Conservation (phyloP, 2,329 filamentous ascomycete genomes). For the Claviceps quebecensis region DNA sequence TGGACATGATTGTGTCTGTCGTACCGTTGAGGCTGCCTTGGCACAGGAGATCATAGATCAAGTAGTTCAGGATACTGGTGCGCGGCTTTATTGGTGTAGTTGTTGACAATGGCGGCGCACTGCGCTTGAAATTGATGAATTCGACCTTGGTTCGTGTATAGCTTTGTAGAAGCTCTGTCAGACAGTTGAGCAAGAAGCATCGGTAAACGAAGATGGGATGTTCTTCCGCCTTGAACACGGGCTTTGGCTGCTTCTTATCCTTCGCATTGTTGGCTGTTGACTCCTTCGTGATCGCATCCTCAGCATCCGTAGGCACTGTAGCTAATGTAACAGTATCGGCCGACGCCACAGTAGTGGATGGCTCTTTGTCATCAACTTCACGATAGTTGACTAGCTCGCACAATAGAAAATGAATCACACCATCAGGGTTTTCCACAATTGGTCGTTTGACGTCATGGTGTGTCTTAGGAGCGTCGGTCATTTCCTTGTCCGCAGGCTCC, state of each 20-base stretch:
- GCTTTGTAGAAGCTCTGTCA: slow-evolving; percentile 78
- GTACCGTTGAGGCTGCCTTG: slow-evolving; percentile 48
- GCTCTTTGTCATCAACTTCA: slow-evolving; percentile 78
- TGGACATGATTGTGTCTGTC: slow-evolving; percentile 59
- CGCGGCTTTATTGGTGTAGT: slow-evolving; percentile 88
- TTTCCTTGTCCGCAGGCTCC: slow-evolving; percentile 43
- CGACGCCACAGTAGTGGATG: slow-evolving; percentile 29
- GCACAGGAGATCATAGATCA: slow-evolving; percentile 65
- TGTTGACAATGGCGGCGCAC: slow-evolving; percentile 67
- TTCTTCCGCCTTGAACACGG: slow-evolving; percentile 75
- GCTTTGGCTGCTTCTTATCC: slow-evolving; percentile 53
- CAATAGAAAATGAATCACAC: slow-evolving; percentile 86
- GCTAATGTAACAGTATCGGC: slow-evolving; percentile 19
- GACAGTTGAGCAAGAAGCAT: slow-evolving; percentile 83
- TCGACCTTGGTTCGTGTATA: slow-evolving; percentile 95
- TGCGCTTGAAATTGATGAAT: slow-evolving; percentile 97
- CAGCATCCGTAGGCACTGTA: slow-evolving; percentile 14
- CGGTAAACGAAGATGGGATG: slow-evolving; percentile 95
- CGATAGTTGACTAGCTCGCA: slow-evolving; percentile 85
- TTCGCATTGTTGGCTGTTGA: slow-evolving; percentile 27
- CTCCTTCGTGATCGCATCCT: slow-evolving; percentile 19
- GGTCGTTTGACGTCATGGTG: slow-evolving; percentile 61
- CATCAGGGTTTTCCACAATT: slow-evolving; percentile 81
- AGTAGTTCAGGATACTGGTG: slow-evolving; percentile 83
- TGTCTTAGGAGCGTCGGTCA: slow-evolving; percentile 50